Evolutionary conservation across 495 filamentous ascomycete species (phyloP), one percentile per base, ranked within the genome.

Genomic region (Lophiostoma macrostomum): DNA sequence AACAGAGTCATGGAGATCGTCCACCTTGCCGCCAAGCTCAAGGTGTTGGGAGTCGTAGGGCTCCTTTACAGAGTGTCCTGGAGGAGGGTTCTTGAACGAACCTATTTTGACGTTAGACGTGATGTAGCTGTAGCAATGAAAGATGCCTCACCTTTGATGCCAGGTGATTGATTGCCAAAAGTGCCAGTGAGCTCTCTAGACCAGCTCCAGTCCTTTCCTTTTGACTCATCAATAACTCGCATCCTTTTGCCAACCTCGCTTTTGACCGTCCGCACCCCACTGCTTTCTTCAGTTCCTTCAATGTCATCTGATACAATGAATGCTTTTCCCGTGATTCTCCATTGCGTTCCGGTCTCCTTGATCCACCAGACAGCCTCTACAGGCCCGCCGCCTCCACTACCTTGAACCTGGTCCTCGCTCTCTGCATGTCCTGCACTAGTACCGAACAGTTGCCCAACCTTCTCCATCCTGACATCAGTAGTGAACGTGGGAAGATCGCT

Each of bases 281-380:
- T 69, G 19, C 71, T 74, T 42, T 73, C 77, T 3, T 69, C 59
- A 3, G 67, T 62, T 1, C 50, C 70, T 52, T 83, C 82, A 27
- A 77, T 76, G 50, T 81, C 81, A n/a, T 71, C 66, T 0, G 68
- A 78, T 0, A 72, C 69, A 11, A 73, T 56, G 40, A 67, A 90
- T n/a, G 86, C 89, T 24, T 69, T 67, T 7, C 93, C 93, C 16
- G 80, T 76, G 13, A 98, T 61, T 38, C 93, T 75, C 93, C 91
- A 97, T 73, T 97, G 91, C 28, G 79, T 84, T 68, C 74, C 77
- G 13, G 72, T 66, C 36, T 84, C 79, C 64, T 78, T 78, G 13
- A 83, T 66, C 91, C 91, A 98, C 67, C 87, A 97, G 11, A 89
- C 76, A 10, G 81, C 88, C 68, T 98, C 93, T 12, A 90, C 80